Base-by-base conservation (phyloP, 768 basidiomycete genomes). In the Mycena sanguinolenta region DNA sequence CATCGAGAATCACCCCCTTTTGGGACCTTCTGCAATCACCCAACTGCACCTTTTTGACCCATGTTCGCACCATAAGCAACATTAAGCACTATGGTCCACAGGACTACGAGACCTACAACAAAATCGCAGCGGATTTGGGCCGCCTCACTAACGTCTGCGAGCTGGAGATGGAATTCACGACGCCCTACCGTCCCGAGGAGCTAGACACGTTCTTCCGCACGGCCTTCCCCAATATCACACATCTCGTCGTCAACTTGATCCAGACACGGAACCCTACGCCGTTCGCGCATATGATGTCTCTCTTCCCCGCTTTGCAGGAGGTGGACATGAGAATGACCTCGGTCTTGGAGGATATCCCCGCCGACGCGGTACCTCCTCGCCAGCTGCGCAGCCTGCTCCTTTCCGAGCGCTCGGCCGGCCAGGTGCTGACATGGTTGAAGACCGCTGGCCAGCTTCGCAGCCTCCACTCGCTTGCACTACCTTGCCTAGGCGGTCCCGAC, bases 221-320 rank as follows among this genome's bases (percentile, higher is more conserved):
- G 16, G 42, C 42, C 42, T 44, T 44, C 17, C 42, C 42, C 13
- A 44, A 44, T n/a, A n/a, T n/a, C n/a, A n/a, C n/a, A n/a, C n/a
- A n/a, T n/a, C n/a, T n/a, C n/a, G n/a, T n/a, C n/a, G 14, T 44
- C 13, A 14, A 19, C 27, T 52, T 52, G 1, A 1, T 7, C 8
- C 8, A 14, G 36, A 7, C 14, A 14, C 8, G 17, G 8, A 4
- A n/a, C 1, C 50, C 50, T 27, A 19, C 28, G 19, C 25, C 50
- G 27, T 27, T 52, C 17, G 50, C 16, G 25, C 1, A 52, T 52
- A 52, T 28, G 21, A 52, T 52, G 7, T 27, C 10, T 52, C 25
- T 52, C 27, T 52, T 52, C 50, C 50, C 50, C 8, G 50, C 50
- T n/a, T 28, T 52, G 21, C 50, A 52, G 21, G 50, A 52, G 50